phyloP scores from a whole-genome alignment of 345 rosid species.

The Pseudoturritis turrita region DNA sequence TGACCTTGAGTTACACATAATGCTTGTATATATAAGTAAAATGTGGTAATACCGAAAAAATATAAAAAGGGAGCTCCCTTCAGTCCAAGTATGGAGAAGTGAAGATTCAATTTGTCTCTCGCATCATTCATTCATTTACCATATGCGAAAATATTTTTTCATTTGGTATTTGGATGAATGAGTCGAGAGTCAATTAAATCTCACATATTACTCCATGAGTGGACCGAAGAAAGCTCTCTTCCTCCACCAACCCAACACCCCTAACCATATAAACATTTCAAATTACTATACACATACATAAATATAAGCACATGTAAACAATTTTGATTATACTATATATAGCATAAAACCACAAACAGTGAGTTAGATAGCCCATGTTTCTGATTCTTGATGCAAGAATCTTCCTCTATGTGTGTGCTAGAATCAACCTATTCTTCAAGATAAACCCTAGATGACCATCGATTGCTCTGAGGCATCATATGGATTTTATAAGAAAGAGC shows the following conservation, averaged over 20 bases:
- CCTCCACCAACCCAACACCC: constrained; percentile 1
- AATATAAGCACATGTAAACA: background rate
- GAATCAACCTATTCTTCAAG: constrained; percentile 6
- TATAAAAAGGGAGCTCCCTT: constrained; percentile 37
- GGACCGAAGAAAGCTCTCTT: constrained; percentile 43
- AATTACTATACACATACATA: background rate
- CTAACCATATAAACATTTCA: background rate
- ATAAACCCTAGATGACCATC: constrained; percentile 16
- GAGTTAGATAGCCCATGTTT: background rate
- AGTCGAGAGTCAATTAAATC: constrained; percentile 37
- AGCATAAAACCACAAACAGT: background rate
- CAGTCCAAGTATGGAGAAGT: constrained; percentile 40
- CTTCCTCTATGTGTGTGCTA: background rate
- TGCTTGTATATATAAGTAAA: background rate
- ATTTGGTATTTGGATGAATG: constrained; percentile 36
- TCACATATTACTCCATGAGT: constrained; percentile 35
- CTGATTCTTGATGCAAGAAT: background rate
- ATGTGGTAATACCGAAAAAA: background rate
- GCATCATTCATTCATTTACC: constrained; percentile 38
- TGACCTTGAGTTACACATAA: background rate
- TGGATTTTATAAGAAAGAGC: background rate
- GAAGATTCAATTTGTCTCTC: constrained; percentile 34
- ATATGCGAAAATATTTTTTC: background rate
- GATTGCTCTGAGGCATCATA: background rate
- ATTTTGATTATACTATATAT: background rate